Evolutionary conservation across 306 rosid genomes (phyloP), one percentile per base, ranked within the genome.

Genomic region (Cicer yamashitae): DNA sequence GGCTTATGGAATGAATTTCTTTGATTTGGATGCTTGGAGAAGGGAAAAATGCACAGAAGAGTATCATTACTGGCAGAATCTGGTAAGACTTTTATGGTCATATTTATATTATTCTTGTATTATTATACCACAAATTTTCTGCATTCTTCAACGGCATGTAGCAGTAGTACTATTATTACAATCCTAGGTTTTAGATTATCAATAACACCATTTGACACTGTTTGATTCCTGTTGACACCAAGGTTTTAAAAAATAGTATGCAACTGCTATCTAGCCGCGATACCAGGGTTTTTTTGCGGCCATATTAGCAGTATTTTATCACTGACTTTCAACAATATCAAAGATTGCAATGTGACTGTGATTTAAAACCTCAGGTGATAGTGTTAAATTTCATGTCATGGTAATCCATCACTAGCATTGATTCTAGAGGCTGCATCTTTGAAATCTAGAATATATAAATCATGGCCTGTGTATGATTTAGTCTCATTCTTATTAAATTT

Each of bases 1-100:
- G 97, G 97, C 97, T 59, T 89, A 91, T 82, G 97, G 96, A 66
- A 91, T 91, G 97, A 91, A 91, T 83, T 89, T 89, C 82, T 91
- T 91, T 77, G 97, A 91, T 88, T 70, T 91, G 77, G 96, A 91
- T 83, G 97, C 94, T 53, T 91, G 97, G 97, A 85, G 94, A 86
- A 88, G 85, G 83, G 93, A 88, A 73, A 86, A 89, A 67, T 89
- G 94, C 86, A 91, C 97, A 1, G 97, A 87, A 17, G 90, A 89
- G 69, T 91, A 91, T 85, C 97, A 91, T 75, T 86, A 91, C 87
- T 91, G 96, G 97, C 97, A 91, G 82, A 91, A 91, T 76, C 87
- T 88, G 88, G 97, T 91, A 82, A 82, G 78, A 53, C 45, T 77
- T 77, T 58, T 56, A 59, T 67, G 22, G 44, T 64, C 8, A n/a